Evolutionary conservation across 2,329 filamentous ascomycete genomes (phyloP).

Genomic region (Aaosphaeria arxii): DNA sequence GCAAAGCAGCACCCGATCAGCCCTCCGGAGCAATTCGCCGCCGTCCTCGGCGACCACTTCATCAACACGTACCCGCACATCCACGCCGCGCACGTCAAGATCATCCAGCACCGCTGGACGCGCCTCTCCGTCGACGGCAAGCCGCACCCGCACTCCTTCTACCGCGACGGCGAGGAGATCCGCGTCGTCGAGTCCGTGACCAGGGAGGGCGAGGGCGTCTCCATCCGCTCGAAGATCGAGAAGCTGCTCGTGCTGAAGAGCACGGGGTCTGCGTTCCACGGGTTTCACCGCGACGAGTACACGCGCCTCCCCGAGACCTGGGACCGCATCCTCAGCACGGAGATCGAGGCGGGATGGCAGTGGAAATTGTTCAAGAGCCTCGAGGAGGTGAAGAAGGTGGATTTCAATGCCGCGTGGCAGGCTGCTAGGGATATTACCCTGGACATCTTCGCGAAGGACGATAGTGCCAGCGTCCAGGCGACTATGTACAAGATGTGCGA

Average conservation of each 20-base stretch:
- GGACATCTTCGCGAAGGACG: conserved; percentile 83
- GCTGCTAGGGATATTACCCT: conserved; percentile 82
- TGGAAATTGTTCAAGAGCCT: conserved; percentile 73
- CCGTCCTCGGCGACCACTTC: conserved; percentile 84
- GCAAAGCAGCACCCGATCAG: conserved; percentile 91
- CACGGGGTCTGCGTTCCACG: conserved; percentile 93
- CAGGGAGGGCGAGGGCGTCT: conserved; percentile 65
- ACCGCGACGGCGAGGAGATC: conserved; percentile 84
- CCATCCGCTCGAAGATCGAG: conserved; percentile 72
- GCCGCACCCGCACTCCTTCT: conserved; percentile 92
- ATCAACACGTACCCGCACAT: conserved; percentile 86
- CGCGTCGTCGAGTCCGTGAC: conserved; percentile 75
- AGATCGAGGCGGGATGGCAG: conserved; percentile 81
- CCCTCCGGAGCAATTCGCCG: conserved; percentile 88
- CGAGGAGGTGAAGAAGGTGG: conserved; percentile 62
- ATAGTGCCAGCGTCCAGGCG: conserved; percentile 89
- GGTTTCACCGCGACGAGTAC: conserved; percentile 89
- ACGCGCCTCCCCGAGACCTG: conserved; percentile 87
- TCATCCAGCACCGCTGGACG: conserved; percentile 87
- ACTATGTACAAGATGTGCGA: conserved; percentile 99
- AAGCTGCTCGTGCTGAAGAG: conserved; percentile 90
- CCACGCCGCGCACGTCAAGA: conserved; percentile 73
- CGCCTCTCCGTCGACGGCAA: conserved; percentile 83
- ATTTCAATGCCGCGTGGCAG: conserved; percentile 77
- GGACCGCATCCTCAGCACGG: conserved; percentile 94